Base-by-base conservation (phyloP, 331 rosid species). In the Telfairia occidentalis region DNA sequence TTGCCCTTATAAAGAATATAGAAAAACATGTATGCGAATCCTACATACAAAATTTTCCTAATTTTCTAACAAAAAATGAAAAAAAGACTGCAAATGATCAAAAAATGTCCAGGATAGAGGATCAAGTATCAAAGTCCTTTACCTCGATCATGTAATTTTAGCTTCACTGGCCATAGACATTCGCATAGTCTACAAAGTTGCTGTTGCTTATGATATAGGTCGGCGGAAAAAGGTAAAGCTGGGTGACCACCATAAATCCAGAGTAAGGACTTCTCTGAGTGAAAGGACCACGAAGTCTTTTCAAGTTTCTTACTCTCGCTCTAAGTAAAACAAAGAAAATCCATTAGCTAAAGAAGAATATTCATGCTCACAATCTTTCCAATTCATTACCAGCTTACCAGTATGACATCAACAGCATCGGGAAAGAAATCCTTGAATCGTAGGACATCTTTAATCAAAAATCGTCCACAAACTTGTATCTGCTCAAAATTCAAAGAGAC, bases 231-330 rank as follows among this genome's bases (percentile, higher is more conserved):
- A 6, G 98, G 96, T 81, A 86, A 77, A 74, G 78, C 48, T n/a
- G 98, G 98, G 83, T 91, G 96, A 79, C 98, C 98, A 35, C 98
- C 97, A 85, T 91, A 82, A 76, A 79, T 72, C 98, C 98, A 94
- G 21, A 94, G 78, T 86, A 94, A 79, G 45, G 97, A 82, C 80
- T 88, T 88, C 77, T 89, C 95, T 0, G 80, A 81, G 76, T 71
- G 79, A 40, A 77, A 53, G 42, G 57, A 40, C 84, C 58, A 81
- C 26, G 75, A 82, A 58, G 81, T 72, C 35, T 42, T 76, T 40
- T 82, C 78, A 76, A 86, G 78, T 5, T 78, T 87, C 76, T 74
- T 38, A 85, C 86, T 80, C 85, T 85, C 83, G 81, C 71, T 76
- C 98, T 92, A 78, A 53, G 30, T 11, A 78, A 23, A 46, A 76